These are phyloP conservation scores for Daldinia eschscholtzii DNA, from an alignment of 2,329 filamentous ascomycete genomes.

Conservation along the genomic window DNA sequence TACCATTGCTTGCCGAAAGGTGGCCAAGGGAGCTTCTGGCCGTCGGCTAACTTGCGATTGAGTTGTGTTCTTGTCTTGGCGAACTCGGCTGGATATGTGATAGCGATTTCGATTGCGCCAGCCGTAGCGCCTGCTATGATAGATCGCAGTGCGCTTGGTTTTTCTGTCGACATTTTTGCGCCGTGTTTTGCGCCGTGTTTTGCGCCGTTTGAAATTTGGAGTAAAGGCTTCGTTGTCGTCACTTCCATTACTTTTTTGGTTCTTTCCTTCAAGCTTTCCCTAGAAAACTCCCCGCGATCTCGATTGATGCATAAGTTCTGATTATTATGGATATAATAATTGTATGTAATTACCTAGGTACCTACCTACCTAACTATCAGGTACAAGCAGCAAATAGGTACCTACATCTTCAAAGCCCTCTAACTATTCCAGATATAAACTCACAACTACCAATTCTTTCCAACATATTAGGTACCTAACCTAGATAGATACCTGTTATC, in stretches of 20 bases:
- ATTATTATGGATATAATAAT: constrained; percentile 10
- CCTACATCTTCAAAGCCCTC: not conserved
- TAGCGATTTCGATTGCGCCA: constrained; percentile 92
- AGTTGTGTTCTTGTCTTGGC: constrained; percentile 96
- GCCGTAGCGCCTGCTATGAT: constrained; percentile 94
- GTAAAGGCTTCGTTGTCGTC: not conserved
- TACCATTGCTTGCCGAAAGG: constrained; percentile 97
- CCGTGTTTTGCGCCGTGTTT: constrained; percentile 14
- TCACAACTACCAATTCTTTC: not conserved
- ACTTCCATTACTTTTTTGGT: constrained; percentile 18
- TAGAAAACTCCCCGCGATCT: constrained; percentile 30
- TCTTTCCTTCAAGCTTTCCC: constrained; percentile 30
- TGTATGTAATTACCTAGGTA: not conserved
- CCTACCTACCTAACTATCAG: too few species aligned
- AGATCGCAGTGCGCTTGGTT: constrained; percentile 85
- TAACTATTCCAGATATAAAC: constrained; percentile 4
- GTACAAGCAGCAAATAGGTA: too few species aligned
- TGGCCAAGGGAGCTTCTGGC: constrained; percentile 92
- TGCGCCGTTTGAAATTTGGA: constrained; percentile 24
- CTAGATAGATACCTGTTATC: too few species aligned
- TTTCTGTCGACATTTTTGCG: constrained; percentile 55
- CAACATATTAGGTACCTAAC: too few species aligned
- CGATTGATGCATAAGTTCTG: constrained; percentile 31
- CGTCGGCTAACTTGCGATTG: constrained; percentile 83
- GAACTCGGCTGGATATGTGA: constrained; percentile 87